These are phyloP conservation scores for Grammothele lineata DNA, from an alignment of 768 basidiomycete species.

Conservation along the genomic window DNA sequence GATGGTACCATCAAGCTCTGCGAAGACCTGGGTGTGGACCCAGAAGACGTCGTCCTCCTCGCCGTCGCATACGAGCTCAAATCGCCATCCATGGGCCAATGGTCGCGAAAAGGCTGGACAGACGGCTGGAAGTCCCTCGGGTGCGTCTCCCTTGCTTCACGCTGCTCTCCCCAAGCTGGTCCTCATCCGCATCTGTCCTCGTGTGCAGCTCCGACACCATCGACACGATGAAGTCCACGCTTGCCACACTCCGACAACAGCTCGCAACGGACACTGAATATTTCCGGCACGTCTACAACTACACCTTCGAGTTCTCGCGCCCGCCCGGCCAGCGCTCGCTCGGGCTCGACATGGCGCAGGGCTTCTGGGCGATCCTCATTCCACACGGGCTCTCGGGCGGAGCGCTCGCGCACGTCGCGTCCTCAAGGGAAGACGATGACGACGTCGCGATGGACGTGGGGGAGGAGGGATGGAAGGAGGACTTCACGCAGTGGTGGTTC, in stretches of 20 bases:
- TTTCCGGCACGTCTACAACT: constrained; percentile 75
- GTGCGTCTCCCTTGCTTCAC: constrained; percentile 36
- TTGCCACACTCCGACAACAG: constrained; percentile 52
- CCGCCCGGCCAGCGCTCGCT: constrained; percentile 76
- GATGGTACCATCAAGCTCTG: constrained; percentile 82
- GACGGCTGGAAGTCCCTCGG: constrained; percentile 77
- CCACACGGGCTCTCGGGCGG: constrained; percentile 66
- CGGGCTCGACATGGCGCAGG: constrained; percentile 65
- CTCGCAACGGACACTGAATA: constrained; percentile 63
- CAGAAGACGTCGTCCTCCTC: constrained; percentile 79
- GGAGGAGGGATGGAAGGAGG: constrained; percentile 58
- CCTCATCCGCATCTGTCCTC: constrained; percentile 1
- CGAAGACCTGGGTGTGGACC: constrained; percentile 61
- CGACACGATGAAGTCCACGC: constrained; percentile 49
- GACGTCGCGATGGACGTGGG: constrained; percentile 34
- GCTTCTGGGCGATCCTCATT: constrained; percentile 76
- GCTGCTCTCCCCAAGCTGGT: background rate
- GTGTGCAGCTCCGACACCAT: constrained; percentile 53
- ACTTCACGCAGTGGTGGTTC: constrained; percentile 71
- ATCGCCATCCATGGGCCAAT: constrained; percentile 68
- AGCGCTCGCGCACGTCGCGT: constrained; percentile 47
- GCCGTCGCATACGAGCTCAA: constrained; percentile 79
- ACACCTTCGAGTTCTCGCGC: constrained; percentile 78
- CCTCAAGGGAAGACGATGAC: constrained; percentile 40
- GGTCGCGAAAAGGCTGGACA: constrained; percentile 67